Base-by-base conservation (phyloP, 805 yeast species). In the Candida rishiriensis region DNA sequence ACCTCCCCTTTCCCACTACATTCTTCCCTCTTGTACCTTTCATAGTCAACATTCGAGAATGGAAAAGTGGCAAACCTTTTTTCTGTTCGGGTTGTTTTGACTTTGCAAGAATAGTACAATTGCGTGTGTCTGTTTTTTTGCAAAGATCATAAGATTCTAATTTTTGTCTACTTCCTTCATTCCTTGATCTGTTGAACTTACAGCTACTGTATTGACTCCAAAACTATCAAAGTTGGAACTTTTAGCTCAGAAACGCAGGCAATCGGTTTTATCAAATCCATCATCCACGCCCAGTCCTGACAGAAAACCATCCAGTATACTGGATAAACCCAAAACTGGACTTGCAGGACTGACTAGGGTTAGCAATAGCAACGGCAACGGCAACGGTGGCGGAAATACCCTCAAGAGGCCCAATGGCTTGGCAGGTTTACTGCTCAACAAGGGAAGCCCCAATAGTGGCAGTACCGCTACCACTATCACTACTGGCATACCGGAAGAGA, bases 161-260 rank as follows among this genome's bases (percentile, higher is more conserved):
- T 57, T 41, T 28, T 44, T 28, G n/a, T 21, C 4, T 21, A 4
- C 26, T 33, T 26, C 34, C 32, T 39, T 18, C 37, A 12, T 10
- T 33, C 32, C 35, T 10, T 18, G 29, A 6, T 11, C 12, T 38
- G 16, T 35, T 36, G n/a, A 34, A 21, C 26, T 21, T 21, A 21
- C 26, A 37, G 49, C 41, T 44, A 46, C 51, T 40, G 35, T 38
- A 34, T 18, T 36, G 37, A 41, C 29, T 13, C 39, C 40, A 32
- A 42, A 51, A 16, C 43, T 52, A 34, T 72, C 80, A 4, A 75
- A 74, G 51, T 57, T 76, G 39, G 72, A 77, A 34, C 66, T 66
- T 29, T 61, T 78, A 52, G 80, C 80, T n/a, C 70, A 68, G 50
- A 63, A 68, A 36, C 64, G 73, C 45, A 51, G 50, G 33, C 47